Conservation (phyloP, 306 rosid genomes). For the Vigna trinervia region DNA sequence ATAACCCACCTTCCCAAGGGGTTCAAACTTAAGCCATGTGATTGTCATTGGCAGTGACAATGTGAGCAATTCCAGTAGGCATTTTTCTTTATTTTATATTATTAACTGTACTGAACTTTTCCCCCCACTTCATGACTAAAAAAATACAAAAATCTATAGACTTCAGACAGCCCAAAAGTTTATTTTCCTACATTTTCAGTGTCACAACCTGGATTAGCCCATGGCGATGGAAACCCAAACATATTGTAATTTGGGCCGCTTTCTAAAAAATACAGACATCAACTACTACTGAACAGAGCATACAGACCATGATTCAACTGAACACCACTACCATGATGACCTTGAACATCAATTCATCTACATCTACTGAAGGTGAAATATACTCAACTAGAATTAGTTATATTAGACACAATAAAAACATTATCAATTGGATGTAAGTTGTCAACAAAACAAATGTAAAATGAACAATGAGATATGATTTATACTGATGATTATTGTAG, state of each 20-base stretch:
- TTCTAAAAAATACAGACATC: slow-evolving; percentile 30
- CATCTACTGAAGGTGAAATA: slow-evolving; percentile 15
- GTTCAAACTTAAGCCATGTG: too few relatives aligned
- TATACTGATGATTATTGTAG: neutral
- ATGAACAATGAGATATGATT: slow-evolving; percentile 15
- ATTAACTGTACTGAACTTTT: too few relatives aligned
- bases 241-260: slow-evolving; percentile 40
- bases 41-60: too few relatives aligned
- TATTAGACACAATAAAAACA: slow-evolving; percentile 22
- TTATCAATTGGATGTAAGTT: neutral
- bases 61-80: too few relatives aligned
- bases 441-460: slow-evolving; percentile 19
- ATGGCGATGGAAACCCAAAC: slow-evolving; percentile 24
- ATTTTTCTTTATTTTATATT: too few relatives aligned
- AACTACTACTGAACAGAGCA: slow-evolving; percentile 24
- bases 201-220: slow-evolving; percentile 31
- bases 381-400: slow-evolving; percentile 16
- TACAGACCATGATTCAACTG: slow-evolving; percentile 14
- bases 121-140: too few relatives aligned
- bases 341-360: slow-evolving; percentile 36
- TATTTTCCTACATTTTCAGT: slow-evolving; percentile 10
- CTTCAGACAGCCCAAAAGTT: slow-evolving; percentile 21
- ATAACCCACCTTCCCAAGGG: neutral
- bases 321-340: slow-evolving; percentile 2
- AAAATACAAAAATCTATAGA: neutral